phyloP scores from a whole-genome alignment of 208 protist genomes.

The Trypanosoma platydactyli region DNA sequence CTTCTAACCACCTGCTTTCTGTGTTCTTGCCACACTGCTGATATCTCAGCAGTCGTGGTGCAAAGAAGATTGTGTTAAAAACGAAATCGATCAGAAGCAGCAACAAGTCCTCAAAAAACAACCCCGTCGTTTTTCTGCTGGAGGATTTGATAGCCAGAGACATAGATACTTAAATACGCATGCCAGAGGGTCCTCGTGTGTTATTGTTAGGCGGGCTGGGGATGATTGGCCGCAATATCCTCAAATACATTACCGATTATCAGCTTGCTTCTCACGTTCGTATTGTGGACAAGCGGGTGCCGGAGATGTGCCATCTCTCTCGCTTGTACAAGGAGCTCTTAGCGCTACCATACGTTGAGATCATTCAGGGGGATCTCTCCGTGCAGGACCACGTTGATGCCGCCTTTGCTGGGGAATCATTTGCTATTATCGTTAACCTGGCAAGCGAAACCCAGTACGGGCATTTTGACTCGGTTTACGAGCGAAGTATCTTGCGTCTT shows the following conservation, averaged over 20 bases:
- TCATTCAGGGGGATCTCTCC: slow-evolving; percentile 68
- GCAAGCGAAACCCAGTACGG: slow-evolving; percentile 89
- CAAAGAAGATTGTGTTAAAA: no score
- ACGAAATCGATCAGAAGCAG: no score
- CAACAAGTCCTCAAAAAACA: no score
- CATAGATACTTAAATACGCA: background rate
- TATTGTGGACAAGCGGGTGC: slow-evolving; percentile 50
- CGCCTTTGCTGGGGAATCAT: slow-evolving; percentile 59
- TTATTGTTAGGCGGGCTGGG: slow-evolving; percentile 79
- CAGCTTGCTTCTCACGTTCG: slow-evolving; percentile 38
- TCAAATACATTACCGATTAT: slow-evolving; percentile 61
- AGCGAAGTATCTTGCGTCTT: slow-evolving; percentile 70
- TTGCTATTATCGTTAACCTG: slow-evolving; percentile 84
- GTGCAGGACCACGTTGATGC: slow-evolving; percentile 44
- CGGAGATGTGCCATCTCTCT: slow-evolving; percentile 42
- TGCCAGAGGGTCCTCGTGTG: slow-evolving; percentile 31
- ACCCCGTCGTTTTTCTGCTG: background rate
- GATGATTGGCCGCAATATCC: slow-evolving; percentile 91
- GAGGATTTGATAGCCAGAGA: background rate
- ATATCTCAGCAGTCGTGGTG: no score
- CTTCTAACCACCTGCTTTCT: no score
- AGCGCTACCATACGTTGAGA: slow-evolving; percentile 54
- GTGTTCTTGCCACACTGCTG: no score
- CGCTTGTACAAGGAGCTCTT: slow-evolving; percentile 46
- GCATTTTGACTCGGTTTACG: slow-evolving; percentile 63